These are phyloP conservation scores for Alternaria longipes DNA, from an alignment of 2,329 filamentous ascomycete species.

Conservation along the genomic window DNA sequence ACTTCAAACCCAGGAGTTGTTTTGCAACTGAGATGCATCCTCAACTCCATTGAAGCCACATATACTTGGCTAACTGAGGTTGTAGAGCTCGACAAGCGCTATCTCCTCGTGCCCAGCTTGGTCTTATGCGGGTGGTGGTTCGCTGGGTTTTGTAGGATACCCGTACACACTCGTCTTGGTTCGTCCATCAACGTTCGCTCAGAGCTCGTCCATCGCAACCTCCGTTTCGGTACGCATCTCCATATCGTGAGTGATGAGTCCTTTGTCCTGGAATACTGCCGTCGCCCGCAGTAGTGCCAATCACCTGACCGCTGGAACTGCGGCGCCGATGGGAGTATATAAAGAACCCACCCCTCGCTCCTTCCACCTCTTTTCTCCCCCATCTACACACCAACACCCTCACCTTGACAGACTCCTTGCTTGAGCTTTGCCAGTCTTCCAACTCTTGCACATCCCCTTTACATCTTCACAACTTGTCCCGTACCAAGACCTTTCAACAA, in stretches of 20 bases:
- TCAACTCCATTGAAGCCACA: slow-evolving; percentile 10
- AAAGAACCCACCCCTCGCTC: slow-evolving; percentile 18
- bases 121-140: slow-evolving; percentile 1
- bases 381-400: slow-evolving; percentile 5
- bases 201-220: slow-evolving; percentile 9
- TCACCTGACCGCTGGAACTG: slow-evolving; percentile 17
- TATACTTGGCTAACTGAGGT: slow-evolving; percentile 16
- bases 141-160: slow-evolving; percentile 9
- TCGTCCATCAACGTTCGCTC: slow-evolving; percentile 5
- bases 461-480: slow-evolving; percentile 4
- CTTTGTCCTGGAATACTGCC: slow-evolving; percentile 19
- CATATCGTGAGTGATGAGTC: slow-evolving; percentile 21
- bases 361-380: slow-evolving; percentile 24
- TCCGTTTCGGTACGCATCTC: slow-evolving; percentile 2
- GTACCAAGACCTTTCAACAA: neutral
- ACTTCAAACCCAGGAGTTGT: slow-evolving; percentile 21
- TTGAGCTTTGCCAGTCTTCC: slow-evolving; percentile 27
- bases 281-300: slow-evolving; percentile 14
- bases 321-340: slow-evolving; percentile 12
- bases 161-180: slow-evolving; percentile 5
- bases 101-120: slow-evolving; percentile 22
- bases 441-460: slow-evolving; percentile 27
- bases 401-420: slow-evolving; percentile 23
- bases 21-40: slow-evolving; percentile 31
- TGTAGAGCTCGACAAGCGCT: slow-evolving; percentile 33